phyloP scores from a whole-genome alignment of 306 rosid species.

The Cucumis melo region DNA sequence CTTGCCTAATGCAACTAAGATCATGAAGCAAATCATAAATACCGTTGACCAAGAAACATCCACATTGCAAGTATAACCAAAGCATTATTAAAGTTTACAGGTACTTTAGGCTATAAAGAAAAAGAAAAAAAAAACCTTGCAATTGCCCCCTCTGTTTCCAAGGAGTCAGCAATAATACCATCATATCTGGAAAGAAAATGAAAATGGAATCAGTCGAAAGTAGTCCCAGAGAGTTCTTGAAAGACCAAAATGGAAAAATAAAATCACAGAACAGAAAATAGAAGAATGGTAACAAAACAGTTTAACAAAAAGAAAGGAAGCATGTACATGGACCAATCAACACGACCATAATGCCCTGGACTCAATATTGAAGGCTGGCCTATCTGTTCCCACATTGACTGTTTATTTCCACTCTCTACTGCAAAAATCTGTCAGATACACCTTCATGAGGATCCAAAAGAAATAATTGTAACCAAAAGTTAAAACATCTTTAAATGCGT shows the following conservation, averaged over 20 bases:
- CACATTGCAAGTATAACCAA: not conserved
- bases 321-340: slow-evolving; percentile 85
- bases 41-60: not conserved
- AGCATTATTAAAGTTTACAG: not conserved
- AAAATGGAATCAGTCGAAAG: slow-evolving; percentile 10
- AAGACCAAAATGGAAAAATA: not conserved
- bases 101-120: not conserved
- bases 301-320: not conserved
- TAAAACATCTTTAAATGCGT: not conserved
- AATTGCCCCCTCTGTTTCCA: slow-evolving; percentile 58
- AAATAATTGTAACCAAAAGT: slow-evolving; percentile 16
- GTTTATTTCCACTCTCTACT: slow-evolving; percentile 48
- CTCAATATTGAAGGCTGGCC: slow-evolving; percentile 41
- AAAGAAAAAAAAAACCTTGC: slow-evolving; percentile 36
- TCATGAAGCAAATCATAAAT: not conserved
- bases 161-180: slow-evolving; percentile 66
- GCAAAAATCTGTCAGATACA: slow-evolving; percentile 65
- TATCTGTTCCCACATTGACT: slow-evolving; percentile 54
- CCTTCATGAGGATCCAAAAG: slow-evolving; percentile 5
- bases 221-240: not conserved
- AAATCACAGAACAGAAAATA: not conserved
- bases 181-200: slow-evolving; percentile 49
- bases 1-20: not conserved
- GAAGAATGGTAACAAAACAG: not conserved
- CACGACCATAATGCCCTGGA: slow-evolving; percentile 33